Percentiles rank a stretch among this genome's conserved stretches.
Conservation (phyloP, 2,329 filamentous ascomycete genomes). For the Cladobotryum mycophilum region DNA sequence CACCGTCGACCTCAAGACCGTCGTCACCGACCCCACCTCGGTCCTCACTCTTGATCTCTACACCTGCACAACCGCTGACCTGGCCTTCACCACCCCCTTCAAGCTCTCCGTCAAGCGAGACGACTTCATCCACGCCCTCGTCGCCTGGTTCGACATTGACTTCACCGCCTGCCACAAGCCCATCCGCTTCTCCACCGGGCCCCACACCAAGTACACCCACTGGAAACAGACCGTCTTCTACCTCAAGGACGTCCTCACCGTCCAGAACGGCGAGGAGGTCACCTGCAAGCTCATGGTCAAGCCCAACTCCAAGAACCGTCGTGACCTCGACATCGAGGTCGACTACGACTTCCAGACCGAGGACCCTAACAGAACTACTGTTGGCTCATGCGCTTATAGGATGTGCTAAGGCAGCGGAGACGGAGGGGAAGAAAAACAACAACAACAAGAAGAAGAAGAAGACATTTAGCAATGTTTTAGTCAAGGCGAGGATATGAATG, state of each 20-base stretch:
- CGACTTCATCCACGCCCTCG: slow-evolving; percentile 93
- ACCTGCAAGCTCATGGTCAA: slow-evolving; percentile 69
- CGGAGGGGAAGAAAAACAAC: too few relatives aligned
- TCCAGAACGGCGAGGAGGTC: slow-evolving; percentile 79
- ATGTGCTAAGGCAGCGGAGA: slow-evolving; percentile 48
- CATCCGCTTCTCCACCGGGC: slow-evolving; percentile 91
- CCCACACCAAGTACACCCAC: slow-evolving; percentile 98
- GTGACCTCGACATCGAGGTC: slow-evolving; percentile 88
- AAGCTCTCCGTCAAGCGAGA: slow-evolving; percentile 70
- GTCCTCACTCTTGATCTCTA: slow-evolving; percentile 90
- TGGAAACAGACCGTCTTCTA: slow-evolving; percentile 99
- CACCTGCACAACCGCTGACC: slow-evolving; percentile 75
- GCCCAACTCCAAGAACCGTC: slow-evolving; percentile 89
- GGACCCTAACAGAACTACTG: slow-evolving; percentile 61
- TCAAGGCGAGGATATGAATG: too few relatives aligned
- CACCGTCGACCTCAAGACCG: slow-evolving; percentile 93
- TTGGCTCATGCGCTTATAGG: slow-evolving; percentile 74
- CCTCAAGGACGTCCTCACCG: slow-evolving; percentile 84
- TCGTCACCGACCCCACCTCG: slow-evolving; percentile 82
- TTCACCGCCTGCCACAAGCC: slow-evolving; percentile 98
- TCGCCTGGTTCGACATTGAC: slow-evolving; percentile 99
- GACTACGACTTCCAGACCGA: slow-evolving; percentile 73
- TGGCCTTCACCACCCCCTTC: slow-evolving; percentile 78
- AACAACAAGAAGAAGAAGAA: too few relatives aligned
- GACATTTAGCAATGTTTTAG: too few relatives aligned